Evolutionary conservation across 805 yeast species (phyloP), one percentile per base, ranked within the genome.

Genomic region (Suhomyces prunicola): DNA sequence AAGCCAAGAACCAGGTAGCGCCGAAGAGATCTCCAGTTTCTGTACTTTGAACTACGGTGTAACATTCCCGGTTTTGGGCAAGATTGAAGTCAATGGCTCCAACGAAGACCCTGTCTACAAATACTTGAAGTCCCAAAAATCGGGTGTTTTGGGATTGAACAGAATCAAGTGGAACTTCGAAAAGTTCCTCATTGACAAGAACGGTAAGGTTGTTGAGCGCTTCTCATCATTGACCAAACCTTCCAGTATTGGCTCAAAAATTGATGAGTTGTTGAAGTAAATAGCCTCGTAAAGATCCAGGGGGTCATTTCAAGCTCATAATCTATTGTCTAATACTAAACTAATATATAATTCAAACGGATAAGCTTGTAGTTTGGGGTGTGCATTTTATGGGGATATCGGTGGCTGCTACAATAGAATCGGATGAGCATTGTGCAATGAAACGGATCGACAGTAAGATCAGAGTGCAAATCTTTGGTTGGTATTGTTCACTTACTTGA

Each of bases 11-110:
- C 79, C 79, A 26, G 77, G 77, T 3, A 50, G 57, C 15, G 61
- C 68, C 33, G 76, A 84, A 52, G 91, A 88, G 63, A 89, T 90
- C 58, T 84, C 83, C 19, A 69, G 78, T 46, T 88, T 87, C 73
- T 91, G 97, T 71, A 71, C 81, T 44, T 65, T 84, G 63, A 91
- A 90, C 76, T 94, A 85, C 68, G 97, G 97, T 51, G 97, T 93
- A 42, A 76, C 87, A 15, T 93, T 94, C 86, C 97, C 97, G 29
- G 80, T 93, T 31, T 74, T 93, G 82, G 79, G 82, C 68, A 93
- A 92, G 78, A 70, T 91, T 54, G 91, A 92, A 42, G 98, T 94
- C 60, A 94, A 93, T 69, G 99, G 99, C 49, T 71, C 78, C 56
- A 72, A 84, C 44, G 84, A 90, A 17, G 92, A 88, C 66, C 90